Evolutionary conservation across 208 protist species (phyloP), one percentile per base, ranked within the genome.

Genomic region (Leishmania tarentolae): DNA sequence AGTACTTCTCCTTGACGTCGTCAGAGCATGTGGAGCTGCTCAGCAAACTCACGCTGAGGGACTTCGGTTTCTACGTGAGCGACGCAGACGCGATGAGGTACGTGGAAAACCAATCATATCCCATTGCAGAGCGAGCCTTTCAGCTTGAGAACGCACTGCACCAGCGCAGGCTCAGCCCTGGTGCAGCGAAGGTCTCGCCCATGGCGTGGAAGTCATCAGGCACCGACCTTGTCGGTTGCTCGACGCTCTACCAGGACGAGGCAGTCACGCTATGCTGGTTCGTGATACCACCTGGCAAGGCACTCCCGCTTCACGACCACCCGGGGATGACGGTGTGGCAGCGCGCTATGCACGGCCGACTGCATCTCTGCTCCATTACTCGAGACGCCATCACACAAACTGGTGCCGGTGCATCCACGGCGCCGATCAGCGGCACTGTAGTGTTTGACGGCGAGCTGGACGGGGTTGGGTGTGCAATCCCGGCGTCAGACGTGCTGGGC

Each of bases 251-350:
- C 77, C 79, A 93, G 35, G 79, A 87, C 69, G 69, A 81, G 15
- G 52, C 71, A 2, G 83, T 89, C n/a, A 87, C 83, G 4, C 74
- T 94, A 74, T 92, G 86, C 76, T 96, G 91, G 93, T 96, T 96
- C 80, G 88, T 95, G 3, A 61, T 96, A 2, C 91, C 93, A 0
- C 93, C 93, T 0, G 84, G 86, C 6, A 50, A 79, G 4, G 78
- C 77, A 35, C 82, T 96, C 57, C 87, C 91, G 6, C 83, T 96
- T 57, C 91, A 96, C 74, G 91, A 96, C 74, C 91, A 96, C 81
- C 88, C 85, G n/a, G 84, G 78, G 40, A 96, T 96, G 92, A 70
- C 44, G 11, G 92, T 93, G 75, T 90, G 86, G 88, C 91, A 94
- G 80, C 91, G 93, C 28, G 86, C 92, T 0, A 83, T 94, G 76